A percentile compares a stretch with the other conserved stretches of the same genome.
Evolutionary conservation across 2,329 filamentous ascomycete species (phyloP).

Genomic region (Amylocarpus encephaloides): DNA sequence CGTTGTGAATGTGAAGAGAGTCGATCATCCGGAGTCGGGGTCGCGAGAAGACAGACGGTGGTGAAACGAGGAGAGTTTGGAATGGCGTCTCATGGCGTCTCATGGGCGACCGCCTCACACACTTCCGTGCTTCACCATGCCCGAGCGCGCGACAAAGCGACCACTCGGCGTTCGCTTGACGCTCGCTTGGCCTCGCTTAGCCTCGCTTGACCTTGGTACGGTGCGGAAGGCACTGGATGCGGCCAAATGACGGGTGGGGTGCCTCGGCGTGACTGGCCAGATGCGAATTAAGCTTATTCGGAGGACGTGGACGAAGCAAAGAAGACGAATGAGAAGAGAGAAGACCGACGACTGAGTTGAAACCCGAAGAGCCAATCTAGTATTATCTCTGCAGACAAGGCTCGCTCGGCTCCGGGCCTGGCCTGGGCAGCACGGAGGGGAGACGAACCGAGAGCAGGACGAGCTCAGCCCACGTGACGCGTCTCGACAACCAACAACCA

Average conservation of each 20-base stretch:
- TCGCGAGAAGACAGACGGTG: neutral
- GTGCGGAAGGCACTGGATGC: conserved; percentile 1
- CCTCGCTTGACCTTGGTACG: neutral
- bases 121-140: conserved; percentile 7
- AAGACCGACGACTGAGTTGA: neutral
- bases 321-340: no score
- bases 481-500: no score
- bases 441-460: no score
- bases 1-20: neutral
- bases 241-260: conserved; percentile 1
- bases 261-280: neutral
- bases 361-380: no score
- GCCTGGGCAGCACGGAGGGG: no score
- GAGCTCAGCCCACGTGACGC: no score
- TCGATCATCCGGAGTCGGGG: conserved; percentile 1
- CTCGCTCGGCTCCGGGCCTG: no score
- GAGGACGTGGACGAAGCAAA: neutral
- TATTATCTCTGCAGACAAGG: neutral
- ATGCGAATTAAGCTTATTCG: neutral
- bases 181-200: neutral
- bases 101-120: neutral
- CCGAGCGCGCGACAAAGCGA: neutral
- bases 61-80: conserved; percentile 7
- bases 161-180: conserved; percentile 1
- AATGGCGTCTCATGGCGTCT: conserved; percentile 1